Conservation (phyloP, 768 basidiomycete genomes). For the Porpolomopsis calyptriformis region DNA sequence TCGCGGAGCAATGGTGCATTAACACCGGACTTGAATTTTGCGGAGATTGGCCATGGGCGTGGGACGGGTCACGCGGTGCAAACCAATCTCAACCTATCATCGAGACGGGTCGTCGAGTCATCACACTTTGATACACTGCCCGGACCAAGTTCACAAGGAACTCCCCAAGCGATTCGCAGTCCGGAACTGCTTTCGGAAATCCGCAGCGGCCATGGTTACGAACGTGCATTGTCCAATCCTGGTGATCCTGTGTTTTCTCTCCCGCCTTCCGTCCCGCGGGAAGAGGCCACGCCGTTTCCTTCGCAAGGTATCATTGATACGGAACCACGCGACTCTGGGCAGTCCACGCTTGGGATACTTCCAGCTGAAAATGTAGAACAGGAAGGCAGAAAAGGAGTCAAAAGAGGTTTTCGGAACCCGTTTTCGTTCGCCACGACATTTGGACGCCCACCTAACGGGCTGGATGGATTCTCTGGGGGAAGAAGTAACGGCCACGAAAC, state of each 20-base stretch:
- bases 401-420: slow-evolving; percentile 55
- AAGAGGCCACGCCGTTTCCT: neutral
- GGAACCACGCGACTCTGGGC: slow-evolving; percentile 34
- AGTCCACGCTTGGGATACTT: slow-evolving; percentile 15
- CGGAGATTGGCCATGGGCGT: slow-evolving; percentile 68
- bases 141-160: neutral
- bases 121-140: neutral
- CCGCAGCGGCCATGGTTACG: neutral
- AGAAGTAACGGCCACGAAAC: neutral
- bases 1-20: slow-evolving; percentile 42
- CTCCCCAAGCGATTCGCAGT: neutral
- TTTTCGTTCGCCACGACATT: slow-evolving; percentile 59
- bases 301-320: slow-evolving; percentile 21
- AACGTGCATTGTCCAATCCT: no score
- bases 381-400: slow-evolving; percentile 50
- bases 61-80: slow-evolving; percentile 28
- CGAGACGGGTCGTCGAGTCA: slow-evolving; percentile 17
- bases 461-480: slow-evolving; percentile 9
- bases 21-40: slow-evolving; percentile 65
- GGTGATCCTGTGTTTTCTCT: slow-evolving; percentile 4
- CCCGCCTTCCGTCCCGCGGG: neutral
- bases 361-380: slow-evolving; percentile 9
- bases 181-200: neutral
- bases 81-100: slow-evolving; percentile 13
- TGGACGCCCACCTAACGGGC: slow-evolving; percentile 30